phyloP scores from a whole-genome alignment of 768 basidiomycete species.

The Boletellus emodensis region DNA sequence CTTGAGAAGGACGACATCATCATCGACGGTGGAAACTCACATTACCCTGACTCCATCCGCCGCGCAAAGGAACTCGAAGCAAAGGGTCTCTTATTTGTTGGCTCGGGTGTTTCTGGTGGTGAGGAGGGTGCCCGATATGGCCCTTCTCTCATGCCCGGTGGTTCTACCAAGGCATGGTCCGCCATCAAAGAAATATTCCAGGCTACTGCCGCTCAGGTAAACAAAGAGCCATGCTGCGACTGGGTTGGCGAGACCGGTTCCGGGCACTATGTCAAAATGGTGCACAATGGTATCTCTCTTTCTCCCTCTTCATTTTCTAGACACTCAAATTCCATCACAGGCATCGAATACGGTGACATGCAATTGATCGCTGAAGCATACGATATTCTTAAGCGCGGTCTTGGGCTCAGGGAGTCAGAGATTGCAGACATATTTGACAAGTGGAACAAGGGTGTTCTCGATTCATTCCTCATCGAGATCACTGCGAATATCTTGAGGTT shows the following conservation, averaged over 20 bases:
- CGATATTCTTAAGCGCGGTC: constrained; percentile 96
- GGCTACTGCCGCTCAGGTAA: constrained; percentile 90
- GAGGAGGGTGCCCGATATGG: constrained; percentile 98
- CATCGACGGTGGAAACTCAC: constrained; percentile 99
- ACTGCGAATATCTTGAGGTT: constrained; percentile 95
- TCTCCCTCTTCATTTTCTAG: not conserved
- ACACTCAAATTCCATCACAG: constrained; percentile 38
- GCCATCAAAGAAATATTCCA: constrained; percentile 99
- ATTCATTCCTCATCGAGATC: constrained; percentile 99
- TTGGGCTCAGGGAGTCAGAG: constrained; percentile 80
- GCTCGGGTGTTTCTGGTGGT: constrained; percentile 98
- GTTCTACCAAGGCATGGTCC: constrained; percentile 91
- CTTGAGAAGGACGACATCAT: constrained; percentile 97
- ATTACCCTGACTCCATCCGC: constrained; percentile 97
- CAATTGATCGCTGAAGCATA: constrained; percentile 98
- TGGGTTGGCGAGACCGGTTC: constrained; percentile 97
- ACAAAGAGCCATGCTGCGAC: constrained; percentile 97
- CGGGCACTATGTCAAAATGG: constrained; percentile 99
- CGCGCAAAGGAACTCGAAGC: constrained; percentile 88
- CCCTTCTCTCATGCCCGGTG: constrained; percentile 99
- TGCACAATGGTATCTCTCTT: constrained; percentile 75
- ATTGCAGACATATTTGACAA: constrained; percentile 91
- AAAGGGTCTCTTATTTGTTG: constrained; percentile 95
- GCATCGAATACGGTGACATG: constrained; percentile 99
- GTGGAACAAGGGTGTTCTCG: constrained; percentile 99